phyloP scores from a whole-genome alignment of 176 grass and related monocot genomes.

The Luzula sylvatica region DNA sequence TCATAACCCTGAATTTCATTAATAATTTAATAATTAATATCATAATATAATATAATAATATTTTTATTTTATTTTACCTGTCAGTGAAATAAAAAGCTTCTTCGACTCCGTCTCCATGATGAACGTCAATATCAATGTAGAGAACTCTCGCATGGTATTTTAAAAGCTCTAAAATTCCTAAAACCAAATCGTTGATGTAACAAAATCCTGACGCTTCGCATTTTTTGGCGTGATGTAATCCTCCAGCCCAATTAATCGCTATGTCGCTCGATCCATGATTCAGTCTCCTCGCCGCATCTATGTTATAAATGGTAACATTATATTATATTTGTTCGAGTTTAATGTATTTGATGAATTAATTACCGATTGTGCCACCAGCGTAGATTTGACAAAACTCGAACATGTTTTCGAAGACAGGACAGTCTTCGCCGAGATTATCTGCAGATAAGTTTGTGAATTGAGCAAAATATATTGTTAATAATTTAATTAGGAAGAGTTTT shows the following conservation, averaged over 20 bases:
- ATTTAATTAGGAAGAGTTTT: neutral
- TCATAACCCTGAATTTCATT: constrained; percentile 77
- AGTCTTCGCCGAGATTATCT: constrained; percentile 98
- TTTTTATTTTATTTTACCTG: too few species aligned
- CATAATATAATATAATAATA: too few species aligned
- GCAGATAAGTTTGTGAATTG: constrained; percentile 17
- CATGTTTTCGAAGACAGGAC: constrained; percentile 93
- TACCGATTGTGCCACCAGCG: constrained; percentile 98
- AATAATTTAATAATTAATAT: constrained; percentile 9
- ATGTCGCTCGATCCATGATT: constrained; percentile 86
- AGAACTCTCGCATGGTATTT: constrained; percentile 93
- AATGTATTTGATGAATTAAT: neutral
- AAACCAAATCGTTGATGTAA: constrained; percentile 96
- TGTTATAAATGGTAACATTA: constrained; percentile 25
- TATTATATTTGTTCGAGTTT: constrained; percentile 21
- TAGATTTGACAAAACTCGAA: constrained; percentile 99
- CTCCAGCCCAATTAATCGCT: constrained; percentile 96
- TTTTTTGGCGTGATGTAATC: constrained; percentile 93
- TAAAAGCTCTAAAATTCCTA: constrained; percentile 94
- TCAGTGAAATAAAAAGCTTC: constrained; percentile 99
- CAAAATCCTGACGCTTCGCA: constrained; percentile 91
- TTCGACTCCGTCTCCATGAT: constrained; percentile 98
- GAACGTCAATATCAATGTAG: constrained; percentile 98
- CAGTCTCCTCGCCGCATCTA: constrained; percentile 88
- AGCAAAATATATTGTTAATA: neutral